Evolutionary conservation across 352 stramenopile genomes (phyloP), one percentile per base, ranked within the genome.

Genomic region (Phytophthora vignae): DNA sequence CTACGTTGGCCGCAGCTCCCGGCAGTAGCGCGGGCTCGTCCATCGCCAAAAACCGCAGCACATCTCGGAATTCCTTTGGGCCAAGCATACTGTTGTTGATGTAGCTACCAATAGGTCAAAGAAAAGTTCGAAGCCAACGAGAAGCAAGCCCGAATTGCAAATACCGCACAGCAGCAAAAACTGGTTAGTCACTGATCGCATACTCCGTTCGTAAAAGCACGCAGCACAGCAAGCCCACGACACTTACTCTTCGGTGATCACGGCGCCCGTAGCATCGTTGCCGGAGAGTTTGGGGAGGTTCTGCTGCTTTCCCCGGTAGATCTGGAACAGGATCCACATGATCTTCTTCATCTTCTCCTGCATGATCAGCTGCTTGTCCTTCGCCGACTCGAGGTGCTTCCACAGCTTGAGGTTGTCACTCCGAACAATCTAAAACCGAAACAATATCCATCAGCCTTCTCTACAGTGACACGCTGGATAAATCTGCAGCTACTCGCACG

Each of bases 321-420:
- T 96, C 74, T 96, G 88, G 65, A 93, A 96, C 50, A 96, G 62
- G 29, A 96, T 93, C 88, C 88, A 96, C 84, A 96, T 92, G 63
- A 96, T 96, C 78, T 96, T 96, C 77, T 96, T 95, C 77, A 96
- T 93, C 71, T 96, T 96, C 62, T 95, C 88, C 62, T 96, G 88
- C 90, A 96, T 96, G 44, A 96, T 82, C 69, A 96, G 61, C 73
- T 96, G 90, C 60, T 96, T 95, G 71, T 96, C 88, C 67, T 96
- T 95, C 42, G 90, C 85, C 0, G 83, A 71, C 65, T 95, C 88
- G 15, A 96, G 63, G 55, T 95, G 87, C 58, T 96, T 96, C 90
- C 90, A 96, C 62, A 96, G 64, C 79, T 95, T 96, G 33, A 95
- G 49, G 52, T 96, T 96, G 67, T 96, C 90, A 66, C 88, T 96